Base-by-base conservation (phyloP, 1,139 yeast genomes). In the Yamadazyma friedrichii region DNA sequence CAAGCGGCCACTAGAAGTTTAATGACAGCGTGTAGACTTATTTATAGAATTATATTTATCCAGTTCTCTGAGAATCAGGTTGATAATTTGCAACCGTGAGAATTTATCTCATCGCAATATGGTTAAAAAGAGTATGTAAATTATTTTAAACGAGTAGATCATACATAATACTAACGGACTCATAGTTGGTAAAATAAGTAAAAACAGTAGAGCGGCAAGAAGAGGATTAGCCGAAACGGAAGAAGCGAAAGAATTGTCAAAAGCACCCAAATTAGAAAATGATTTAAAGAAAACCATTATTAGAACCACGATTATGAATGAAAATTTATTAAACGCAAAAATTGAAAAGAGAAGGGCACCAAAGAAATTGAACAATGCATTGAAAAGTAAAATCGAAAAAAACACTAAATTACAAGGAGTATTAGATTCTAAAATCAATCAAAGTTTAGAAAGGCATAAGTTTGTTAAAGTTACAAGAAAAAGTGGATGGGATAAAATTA, bases 121-220 rank as follows among this genome's bases (percentile, higher is more conserved):
- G 67, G 64, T 61, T 12, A 62, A 59, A 52, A 62, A 62, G 50
- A 47, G 67, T 62, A 58, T 36, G 67, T 57, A 30, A 9, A 26
- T 5, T 16, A 12, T 4, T 20, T 9, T 11, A 20, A 10, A 20
- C 6, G 6, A 16, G 25, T 11, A 15, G 25, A 11, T 10, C n/a
- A n/a, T 16, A 12, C 9, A 13, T 12, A 31, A 15, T 24, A 35
- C 24, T 33, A 31, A 34, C 37, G 5, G n/a, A 20, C 8, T n/a
- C 8, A 20, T 20, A 20, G 24, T 20, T 20, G 24, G 24, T 8
- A 20, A 20, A 15, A 9, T 26, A 51, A 70, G 76, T 82, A 84
- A 82, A 50, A 81, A 76, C 48, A 82, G 89, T 36, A 76, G 93
- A 65, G 89, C 89, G 5, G 91, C 93, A 3, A 79, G 91, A 64